These are phyloP conservation scores for Pachyrhizus erosus DNA, from an alignment of 306 rosid species.

Conservation along the genomic window DNA sequence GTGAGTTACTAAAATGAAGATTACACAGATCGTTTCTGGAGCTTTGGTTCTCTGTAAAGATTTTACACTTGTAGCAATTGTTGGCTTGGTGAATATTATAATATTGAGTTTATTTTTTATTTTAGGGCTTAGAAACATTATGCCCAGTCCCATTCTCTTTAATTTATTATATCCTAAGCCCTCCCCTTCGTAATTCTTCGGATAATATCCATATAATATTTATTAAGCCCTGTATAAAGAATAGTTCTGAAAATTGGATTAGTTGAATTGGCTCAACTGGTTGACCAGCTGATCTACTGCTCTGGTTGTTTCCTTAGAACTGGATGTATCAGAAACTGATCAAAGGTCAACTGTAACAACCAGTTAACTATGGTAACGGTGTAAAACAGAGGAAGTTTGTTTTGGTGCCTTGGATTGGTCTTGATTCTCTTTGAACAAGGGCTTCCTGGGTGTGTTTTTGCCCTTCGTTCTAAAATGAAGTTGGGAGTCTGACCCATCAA, in stretches of 20 bases:
- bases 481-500: not conserved
- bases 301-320: not conserved
- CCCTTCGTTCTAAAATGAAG: not conserved
- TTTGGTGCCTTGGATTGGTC: not conserved
- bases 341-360: not conserved
- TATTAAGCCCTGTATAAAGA: not conserved
- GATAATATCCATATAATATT: not conserved
- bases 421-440: constrained; percentile 14
- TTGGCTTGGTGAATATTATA: not conserved
- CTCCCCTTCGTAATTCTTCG: not conserved
- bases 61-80: not conserved
- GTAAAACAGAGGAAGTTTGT: not conserved
- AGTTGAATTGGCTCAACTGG: not conserved
- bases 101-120: not conserved
- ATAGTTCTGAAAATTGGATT: not conserved
- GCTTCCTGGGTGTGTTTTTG: not conserved
- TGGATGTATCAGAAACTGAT: not conserved
- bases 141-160: not conserved
- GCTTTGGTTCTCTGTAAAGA: not conserved
- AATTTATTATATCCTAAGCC: not conserved
- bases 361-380: not conserved
- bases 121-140: not conserved
- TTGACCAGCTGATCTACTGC: too few species aligned
- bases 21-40: not conserved
- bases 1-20: not conserved